Evolutionary conservation across 2,329 filamentous ascomycete species (phyloP), one percentile per base, ranked within the genome.

Genomic region (Calonectria pteridis): DNA sequence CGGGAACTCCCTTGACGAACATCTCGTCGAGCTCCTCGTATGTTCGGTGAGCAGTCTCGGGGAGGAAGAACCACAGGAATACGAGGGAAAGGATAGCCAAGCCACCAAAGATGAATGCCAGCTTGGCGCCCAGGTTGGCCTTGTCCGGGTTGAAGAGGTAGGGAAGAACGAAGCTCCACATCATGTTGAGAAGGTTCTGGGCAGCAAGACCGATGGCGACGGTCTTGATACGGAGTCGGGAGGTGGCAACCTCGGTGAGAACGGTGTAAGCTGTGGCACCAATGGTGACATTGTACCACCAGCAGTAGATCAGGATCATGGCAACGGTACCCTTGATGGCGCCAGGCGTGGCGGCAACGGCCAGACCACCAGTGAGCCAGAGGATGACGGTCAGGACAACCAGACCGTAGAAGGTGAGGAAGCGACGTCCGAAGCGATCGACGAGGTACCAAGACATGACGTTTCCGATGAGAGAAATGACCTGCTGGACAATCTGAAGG

Each of bases 401-500:
- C 78, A 73, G 7, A 75, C 85, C 84, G 43, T 80, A 85, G 53
- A 86, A 72, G 18, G 83, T 85, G 20, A 87, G 76, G 43, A 75
- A 75, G 11, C 82, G 79, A 4, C 85, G 83, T 18, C 86, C 85
- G 18, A 85, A 71, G 2, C 79, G 77, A 65, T 86, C 85, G 40
- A 86, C 77, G 5, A 86, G 75, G 51, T 79, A 84, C 79, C 83
- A 85, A 0, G 85, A 84, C 75, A 84, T 83, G 66, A 87, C 74
- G 67, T 86, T 87, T 28, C 86, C 86, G 6, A 84, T 50, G 20
- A 86, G 80, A 1, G 83, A 86, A 7, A 84, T 71, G 3, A 83
- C 80, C 62, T 86, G 85, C 73, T 86, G 85, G 13, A 81, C 80
- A 55, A 86, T 87, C 65, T 85, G 82, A 1, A 87, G 78, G 66